phyloP scores from a whole-genome alignment of 352 stramenopile genomes.

The Phytopythium kandeliae region DNA sequence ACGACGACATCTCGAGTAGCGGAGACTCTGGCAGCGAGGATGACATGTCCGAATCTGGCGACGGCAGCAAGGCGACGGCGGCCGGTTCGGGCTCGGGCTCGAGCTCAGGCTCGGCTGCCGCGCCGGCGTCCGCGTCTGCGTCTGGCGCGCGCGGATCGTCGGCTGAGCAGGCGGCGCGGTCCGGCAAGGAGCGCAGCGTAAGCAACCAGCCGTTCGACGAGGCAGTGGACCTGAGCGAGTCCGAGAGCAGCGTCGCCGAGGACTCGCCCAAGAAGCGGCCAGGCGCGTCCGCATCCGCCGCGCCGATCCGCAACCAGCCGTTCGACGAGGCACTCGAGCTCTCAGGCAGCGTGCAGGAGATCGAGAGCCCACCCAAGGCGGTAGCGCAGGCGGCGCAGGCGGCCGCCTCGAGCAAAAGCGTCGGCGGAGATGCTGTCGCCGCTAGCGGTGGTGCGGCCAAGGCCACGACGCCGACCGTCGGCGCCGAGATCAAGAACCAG shows the following conservation, averaged over 20 bases:
- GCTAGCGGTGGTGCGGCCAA: constrained; percentile 8
- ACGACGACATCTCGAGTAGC: constrained; percentile 50
- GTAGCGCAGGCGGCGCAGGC: neutral
- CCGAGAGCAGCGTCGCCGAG: constrained; percentile 50
- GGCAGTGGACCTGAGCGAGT: constrained; percentile 84
- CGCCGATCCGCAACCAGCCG: constrained; percentile 63
- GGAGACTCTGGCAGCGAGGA: constrained; percentile 57
- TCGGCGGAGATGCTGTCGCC: constrained; percentile 1
- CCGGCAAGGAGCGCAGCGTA: constrained; percentile 42
- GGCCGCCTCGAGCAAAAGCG: neutral
- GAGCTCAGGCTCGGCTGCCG: no score
- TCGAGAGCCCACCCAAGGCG: constrained; percentile 54
- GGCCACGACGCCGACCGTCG: constrained; percentile 5
- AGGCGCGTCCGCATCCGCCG: constrained; percentile 2
- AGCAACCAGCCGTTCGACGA: constrained; percentile 86
- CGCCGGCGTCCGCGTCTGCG: constrained; percentile 1
- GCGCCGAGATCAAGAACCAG: constrained; percentile 71
- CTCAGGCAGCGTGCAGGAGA: constrained; percentile 68
- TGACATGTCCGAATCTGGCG: constrained; percentile 66
- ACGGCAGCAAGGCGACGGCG: constrained; percentile 30
- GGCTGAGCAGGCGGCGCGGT: constrained; percentile 10
- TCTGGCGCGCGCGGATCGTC: constrained; percentile 2
- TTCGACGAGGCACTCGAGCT: constrained; percentile 84
- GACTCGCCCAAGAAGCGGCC: constrained; percentile 58
- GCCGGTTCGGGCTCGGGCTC: neutral